phyloP scores from a whole-genome alignment of 1,139 yeast species.

The Lodderomyces orthopsilosis region DNA sequence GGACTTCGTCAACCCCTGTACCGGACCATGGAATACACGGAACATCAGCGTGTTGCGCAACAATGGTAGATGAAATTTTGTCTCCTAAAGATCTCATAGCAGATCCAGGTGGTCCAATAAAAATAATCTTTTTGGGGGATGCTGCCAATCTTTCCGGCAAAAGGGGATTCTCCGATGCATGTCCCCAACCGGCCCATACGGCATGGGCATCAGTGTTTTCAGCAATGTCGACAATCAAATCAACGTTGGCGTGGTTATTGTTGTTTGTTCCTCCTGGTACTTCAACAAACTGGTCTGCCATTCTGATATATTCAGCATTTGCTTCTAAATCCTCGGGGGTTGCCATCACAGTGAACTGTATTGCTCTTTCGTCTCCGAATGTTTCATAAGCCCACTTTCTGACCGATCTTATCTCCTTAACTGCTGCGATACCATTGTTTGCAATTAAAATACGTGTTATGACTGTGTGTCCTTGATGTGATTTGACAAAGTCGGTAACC shows the following conservation, averaged over 20 bases:
- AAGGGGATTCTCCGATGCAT: constrained; percentile 95
- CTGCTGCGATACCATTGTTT: constrained; percentile 98
- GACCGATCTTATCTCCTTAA: constrained; percentile 93
- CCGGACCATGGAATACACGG: constrained; percentile 99
- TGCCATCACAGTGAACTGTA: constrained; percentile 96
- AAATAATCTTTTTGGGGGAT: constrained; percentile 82
- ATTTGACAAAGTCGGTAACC: constrained; percentile 79
- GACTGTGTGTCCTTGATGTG: constrained; percentile 93
- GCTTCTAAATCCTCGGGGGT: constrained; percentile 98
- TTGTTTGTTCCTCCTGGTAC: constrained; percentile 99
- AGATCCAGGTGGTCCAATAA: constrained; percentile 97
- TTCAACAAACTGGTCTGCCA: constrained; percentile 98
- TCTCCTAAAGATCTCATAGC: constrained; percentile 99
- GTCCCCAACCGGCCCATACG: constrained; percentile 99
- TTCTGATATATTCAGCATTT: constrained; percentile 94
- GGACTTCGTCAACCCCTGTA: constrained; percentile 86
- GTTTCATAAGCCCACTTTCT: constrained; percentile 99
- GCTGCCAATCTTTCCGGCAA: constrained; percentile 92
- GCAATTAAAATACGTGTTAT: constrained; percentile 87
- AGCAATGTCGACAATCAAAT: constrained; percentile 92
- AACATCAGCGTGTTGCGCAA: constrained; percentile 96
- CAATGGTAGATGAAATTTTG: constrained; percentile 94
- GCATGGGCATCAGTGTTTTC: constrained; percentile 97
- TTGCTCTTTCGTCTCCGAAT: constrained; percentile 90
- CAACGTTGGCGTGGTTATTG: constrained; percentile 97